These are phyloP conservation scores for Chalciporus piperatus DNA, from an alignment of 768 basidiomycete species.

Conservation along the genomic window DNA sequence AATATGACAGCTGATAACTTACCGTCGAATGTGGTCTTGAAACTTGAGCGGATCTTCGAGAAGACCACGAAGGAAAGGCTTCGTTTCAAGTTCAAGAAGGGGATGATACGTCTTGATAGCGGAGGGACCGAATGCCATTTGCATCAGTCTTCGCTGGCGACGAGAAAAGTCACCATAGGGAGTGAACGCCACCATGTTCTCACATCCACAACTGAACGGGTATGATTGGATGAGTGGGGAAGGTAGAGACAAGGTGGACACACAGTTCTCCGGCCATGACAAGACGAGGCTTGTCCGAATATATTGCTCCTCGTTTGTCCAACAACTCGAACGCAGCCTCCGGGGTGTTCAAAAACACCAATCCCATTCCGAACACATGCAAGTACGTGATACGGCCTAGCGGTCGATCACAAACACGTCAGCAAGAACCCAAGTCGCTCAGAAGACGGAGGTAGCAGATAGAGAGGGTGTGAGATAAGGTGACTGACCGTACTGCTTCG, in stretches of 20 bases:
- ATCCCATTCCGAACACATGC: constrained; percentile 61
- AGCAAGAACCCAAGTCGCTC: too few species aligned
- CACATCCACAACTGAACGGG: constrained; percentile 48
- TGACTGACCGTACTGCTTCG: constrained; percentile 56
- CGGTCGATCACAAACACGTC: background rate
- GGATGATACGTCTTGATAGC: constrained; percentile 57
- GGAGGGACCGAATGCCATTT: constrained; percentile 55
- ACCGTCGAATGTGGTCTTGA: constrained; percentile 37
- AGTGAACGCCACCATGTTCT: constrained; percentile 72
- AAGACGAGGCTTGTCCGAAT: constrained; percentile 69
- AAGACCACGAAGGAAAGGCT: constrained; percentile 54
- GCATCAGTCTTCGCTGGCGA: constrained; percentile 66
- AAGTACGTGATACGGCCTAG: constrained; percentile 61
- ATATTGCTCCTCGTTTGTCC: constrained; percentile 67
- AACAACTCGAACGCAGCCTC: constrained; percentile 61
- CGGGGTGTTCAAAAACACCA: constrained; percentile 65
- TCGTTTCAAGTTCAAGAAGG: constrained; percentile 54
- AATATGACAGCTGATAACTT: background rate
- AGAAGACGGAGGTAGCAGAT: background rate
- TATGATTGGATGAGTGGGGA: background rate
- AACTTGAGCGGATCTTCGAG: constrained; percentile 40
- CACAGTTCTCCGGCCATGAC: constrained; percentile 72
- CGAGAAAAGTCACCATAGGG: constrained; percentile 60
- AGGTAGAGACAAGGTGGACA: constrained; percentile 24
- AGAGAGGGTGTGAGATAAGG: background rate